Conservation (phyloP, 2,329 filamentous ascomycete genomes). For the Stagonosporopsis vannaccii region DNA sequence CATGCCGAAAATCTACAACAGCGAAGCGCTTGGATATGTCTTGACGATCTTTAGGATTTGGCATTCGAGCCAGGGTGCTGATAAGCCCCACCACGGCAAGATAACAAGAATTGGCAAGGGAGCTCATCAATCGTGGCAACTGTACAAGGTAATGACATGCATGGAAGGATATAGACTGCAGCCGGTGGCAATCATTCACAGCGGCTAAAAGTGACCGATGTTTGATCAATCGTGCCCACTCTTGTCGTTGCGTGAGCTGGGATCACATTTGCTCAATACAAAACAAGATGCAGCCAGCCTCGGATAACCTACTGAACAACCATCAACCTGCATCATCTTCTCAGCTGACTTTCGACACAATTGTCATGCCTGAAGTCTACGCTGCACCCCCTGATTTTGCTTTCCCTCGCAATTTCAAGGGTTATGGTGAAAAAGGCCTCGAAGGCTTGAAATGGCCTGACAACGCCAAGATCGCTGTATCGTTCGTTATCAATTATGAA, state of each 20-base stretch:
- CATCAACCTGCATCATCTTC: not conserved
- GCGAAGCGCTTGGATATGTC: not conserved
- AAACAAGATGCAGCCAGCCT: not conserved
- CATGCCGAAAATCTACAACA: not conserved
- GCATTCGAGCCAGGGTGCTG: not conserved
- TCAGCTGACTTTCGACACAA: too few species aligned
- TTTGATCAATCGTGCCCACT: not conserved
- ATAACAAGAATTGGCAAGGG: not conserved
- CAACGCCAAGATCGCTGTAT: constrained; percentile 42
- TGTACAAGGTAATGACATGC: not conserved
- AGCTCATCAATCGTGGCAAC: not conserved
- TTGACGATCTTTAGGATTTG: not conserved
- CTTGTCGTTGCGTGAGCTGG: not conserved
- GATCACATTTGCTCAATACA: not conserved
- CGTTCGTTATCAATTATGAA: constrained; percentile 42
- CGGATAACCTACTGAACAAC: not conserved
- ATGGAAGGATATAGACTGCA: not conserved
- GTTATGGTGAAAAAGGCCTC: constrained; percentile 53
- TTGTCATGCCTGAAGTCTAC: constrained; percentile 36
- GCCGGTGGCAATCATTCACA: not conserved
- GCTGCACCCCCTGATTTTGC: constrained; percentile 36
- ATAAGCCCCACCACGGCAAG: constrained; percentile 2
- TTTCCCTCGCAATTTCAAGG: constrained; percentile 51
- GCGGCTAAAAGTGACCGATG: not conserved
- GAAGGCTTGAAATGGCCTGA: constrained; percentile 43